Conservation (phyloP, 2,329 filamentous ascomycete species). For the Lanzia echinophila region DNA sequence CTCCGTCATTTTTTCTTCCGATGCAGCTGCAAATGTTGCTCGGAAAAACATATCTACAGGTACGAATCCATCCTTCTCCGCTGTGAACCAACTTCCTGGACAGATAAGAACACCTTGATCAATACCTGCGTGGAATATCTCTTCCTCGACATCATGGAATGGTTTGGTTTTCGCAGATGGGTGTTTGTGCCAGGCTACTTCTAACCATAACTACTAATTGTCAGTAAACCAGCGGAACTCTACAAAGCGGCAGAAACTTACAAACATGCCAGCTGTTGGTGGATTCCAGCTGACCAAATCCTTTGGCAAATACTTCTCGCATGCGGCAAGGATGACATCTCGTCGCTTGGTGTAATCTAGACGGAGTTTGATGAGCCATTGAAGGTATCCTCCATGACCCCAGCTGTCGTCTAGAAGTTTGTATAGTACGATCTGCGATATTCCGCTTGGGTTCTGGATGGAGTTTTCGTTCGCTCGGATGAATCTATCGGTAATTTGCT, state of each 20-base stretch:
- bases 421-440: slow-evolving; percentile 77
- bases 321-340: slow-evolving; percentile 70
- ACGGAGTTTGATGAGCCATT: slow-evolving; percentile 81
- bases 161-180: slow-evolving; percentile 48
- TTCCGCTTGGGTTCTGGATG: slow-evolving; percentile 78
- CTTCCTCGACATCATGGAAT: slow-evolving; percentile 69
- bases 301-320: slow-evolving; percentile 67
- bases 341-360: slow-evolving; percentile 74
- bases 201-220: slow-evolving; percentile 60
- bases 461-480: slow-evolving; percentile 65
- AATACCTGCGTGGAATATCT: slow-evolving; percentile 74
- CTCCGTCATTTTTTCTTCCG: slow-evolving; percentile 60
- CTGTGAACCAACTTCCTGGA: slow-evolving; percentile 85
- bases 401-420: slow-evolving; percentile 90
- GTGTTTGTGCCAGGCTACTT: slow-evolving; percentile 59
- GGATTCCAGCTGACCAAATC: slow-evolving; percentile 74
- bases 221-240: neutral
- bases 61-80: slow-evolving; percentile 53
- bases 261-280: slow-evolving; percentile 80
- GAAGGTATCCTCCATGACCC: slow-evolving; percentile 84
- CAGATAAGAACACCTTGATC: slow-evolving; percentile 73
- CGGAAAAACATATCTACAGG: slow-evolving; percentile 65
- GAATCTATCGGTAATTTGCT: slow-evolving; percentile 74
- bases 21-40: slow-evolving; percentile 80
- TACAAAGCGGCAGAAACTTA: neutral